Base-by-base conservation (phyloP, 768 basidiomycete species). In the Tulasnella sp. region DNA sequence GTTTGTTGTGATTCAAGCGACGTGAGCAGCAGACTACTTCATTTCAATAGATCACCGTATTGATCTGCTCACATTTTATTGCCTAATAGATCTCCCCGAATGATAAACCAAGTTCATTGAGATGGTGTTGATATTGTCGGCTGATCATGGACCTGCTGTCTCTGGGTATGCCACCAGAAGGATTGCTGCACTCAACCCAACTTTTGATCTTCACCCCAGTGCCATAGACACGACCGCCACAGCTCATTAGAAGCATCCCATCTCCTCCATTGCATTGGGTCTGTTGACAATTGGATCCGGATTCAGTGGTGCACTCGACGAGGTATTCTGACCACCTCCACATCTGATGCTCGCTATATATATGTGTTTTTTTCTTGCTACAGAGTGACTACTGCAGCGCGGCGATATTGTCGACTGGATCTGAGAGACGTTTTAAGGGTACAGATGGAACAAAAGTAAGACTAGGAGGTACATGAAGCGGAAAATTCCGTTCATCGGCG, bases 211-310 rank as follows among this genome's bases (percentile, higher is more conserved):
- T 63, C 61, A 46, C 52, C 49, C 22, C 59, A 75, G 81, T 74
- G 94, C 94, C 21, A 99, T 99, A 94, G 98, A 96, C 79, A 96
- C 94, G 63, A 97, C 98, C 70, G 93, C 98, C 70, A 92, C 94
- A n/a, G 85, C 92, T 34, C 94, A 94, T 74, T 94, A 94, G 71
- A 98, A 98, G 76, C 94, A 99, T 71, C 74, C 97, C 66, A 92
- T 99, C 70, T 97, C 93, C 3, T 96, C 92, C 62, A 80, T 99
- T 62, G 87, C 88, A 9, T 92, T 92, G 57, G 94, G 94, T 78
- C 81, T 98, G 63, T 78, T 99, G 70, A 98, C 94, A 64, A 98
- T 99, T 68, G 94, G 94, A 69, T 88, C 87, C 73, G 88, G 92
- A 63, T 98, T 99, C 73, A 94, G 94, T 75, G 94, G 94, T 76